A percentile compares a stretch with the other conserved stretches of the same genome.
Conservation (phyloP, 768 basidiomycete species). For the Agaricus subrufescens region DNA sequence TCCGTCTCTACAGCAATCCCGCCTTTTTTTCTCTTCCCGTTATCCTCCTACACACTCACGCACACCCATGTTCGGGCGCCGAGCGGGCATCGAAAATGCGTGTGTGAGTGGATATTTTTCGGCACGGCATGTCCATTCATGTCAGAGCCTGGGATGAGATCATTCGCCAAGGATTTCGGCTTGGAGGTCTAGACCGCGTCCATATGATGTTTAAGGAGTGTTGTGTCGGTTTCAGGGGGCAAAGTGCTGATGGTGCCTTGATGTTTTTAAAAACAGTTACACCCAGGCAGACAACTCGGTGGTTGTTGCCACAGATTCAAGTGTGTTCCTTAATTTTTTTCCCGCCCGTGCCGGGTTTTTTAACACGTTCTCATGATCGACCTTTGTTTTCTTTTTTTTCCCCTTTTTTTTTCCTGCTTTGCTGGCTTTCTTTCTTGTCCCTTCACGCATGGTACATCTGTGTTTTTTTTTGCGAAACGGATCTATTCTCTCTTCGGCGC, state of each 20-base stretch:
- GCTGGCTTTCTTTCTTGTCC: not conserved
- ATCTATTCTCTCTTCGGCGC: too few relatives aligned
- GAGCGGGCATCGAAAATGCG: too few relatives aligned
- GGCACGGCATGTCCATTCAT: not conserved
- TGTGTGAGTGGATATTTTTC: too few relatives aligned
- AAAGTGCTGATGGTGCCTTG: not conserved
- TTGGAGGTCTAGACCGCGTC: not conserved
- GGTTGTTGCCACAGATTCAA: conserved; percentile 89
- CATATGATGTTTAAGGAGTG: not conserved
- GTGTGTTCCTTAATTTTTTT: conserved; percentile 36
- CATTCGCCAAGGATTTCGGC: not conserved
- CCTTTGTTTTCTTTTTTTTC: not conserved
- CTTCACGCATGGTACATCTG: not conserved
- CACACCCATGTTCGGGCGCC: too few relatives aligned
- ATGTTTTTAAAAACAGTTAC: conserved; percentile 43
- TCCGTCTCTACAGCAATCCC: not conserved
- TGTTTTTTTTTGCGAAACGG: not conserved
- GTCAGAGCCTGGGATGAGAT: conserved; percentile 1
- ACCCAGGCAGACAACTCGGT: conserved; percentile 86
- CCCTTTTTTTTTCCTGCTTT: not conserved
- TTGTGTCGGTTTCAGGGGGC: not conserved
- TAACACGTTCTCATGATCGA: not conserved
- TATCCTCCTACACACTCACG: too few relatives aligned
- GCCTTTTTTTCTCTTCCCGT: not conserved
- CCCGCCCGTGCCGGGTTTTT: not conserved